phyloP scores from a whole-genome alignment of 129 eudicot species.

The Tagetes patula region DNA sequence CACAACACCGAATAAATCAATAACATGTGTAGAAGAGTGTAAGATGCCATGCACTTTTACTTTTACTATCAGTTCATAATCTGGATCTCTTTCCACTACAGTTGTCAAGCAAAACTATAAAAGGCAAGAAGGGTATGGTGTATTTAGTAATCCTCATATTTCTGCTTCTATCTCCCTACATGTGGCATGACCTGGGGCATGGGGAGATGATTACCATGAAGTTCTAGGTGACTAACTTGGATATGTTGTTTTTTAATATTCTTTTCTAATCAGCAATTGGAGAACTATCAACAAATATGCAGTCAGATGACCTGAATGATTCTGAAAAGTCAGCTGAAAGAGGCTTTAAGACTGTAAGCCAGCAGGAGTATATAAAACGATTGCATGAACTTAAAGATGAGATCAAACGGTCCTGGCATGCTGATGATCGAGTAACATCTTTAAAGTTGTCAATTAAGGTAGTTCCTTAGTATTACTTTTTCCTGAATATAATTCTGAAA shows the following conservation, averaged over 20 bases:
- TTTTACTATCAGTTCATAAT: slow-evolving; percentile 21
- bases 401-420: slow-evolving; percentile 58
- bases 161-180: neutral
- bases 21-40: neutral
- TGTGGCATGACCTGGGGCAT: neutral
- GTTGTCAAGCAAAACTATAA: slow-evolving; percentile 50
- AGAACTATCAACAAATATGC: slow-evolving; percentile 45
- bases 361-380: slow-evolving; percentile 57
- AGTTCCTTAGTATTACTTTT: neutral
- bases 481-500: slow-evolving; percentile 14
- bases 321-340: slow-evolving; percentile 47
- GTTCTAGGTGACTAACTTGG: slow-evolving; percentile 7
- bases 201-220: slow-evolving; percentile 19
- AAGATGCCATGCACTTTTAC: neutral
- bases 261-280: slow-evolving; percentile 39
- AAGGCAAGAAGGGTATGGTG: slow-evolving; percentile 58
- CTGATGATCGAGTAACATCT: slow-evolving; percentile 64
- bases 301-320: slow-evolving; percentile 64
- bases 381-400: slow-evolving; percentile 65
- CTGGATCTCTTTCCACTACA: slow-evolving; percentile 30
- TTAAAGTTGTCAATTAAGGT: slow-evolving; percentile 74
- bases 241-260: neutral
- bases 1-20: neutral
- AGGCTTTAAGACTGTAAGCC: slow-evolving; percentile 52
- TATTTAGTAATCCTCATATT: slow-evolving; percentile 18